Percentiles rank a stretch among this genome's conserved stretches.
Conservation (phyloP, 441 rosid genomes). For the Metrosideros polymorpha region DNA sequence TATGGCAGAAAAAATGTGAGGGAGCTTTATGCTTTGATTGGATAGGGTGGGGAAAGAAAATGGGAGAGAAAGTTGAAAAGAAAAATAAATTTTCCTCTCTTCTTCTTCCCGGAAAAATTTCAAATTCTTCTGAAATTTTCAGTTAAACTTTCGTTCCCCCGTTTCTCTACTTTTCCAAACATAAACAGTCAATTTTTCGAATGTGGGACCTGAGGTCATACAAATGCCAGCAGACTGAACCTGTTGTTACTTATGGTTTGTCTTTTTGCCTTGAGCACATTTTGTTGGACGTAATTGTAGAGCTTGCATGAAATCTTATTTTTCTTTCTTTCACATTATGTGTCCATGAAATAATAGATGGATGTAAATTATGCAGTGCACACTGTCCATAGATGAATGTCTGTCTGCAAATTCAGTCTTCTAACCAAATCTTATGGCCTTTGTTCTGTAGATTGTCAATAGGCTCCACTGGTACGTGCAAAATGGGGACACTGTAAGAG, state of each 20-base stretch:
- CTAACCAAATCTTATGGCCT: neutral
- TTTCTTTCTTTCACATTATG: neutral
- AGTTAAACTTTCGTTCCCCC: neutral
- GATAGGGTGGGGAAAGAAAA: neutral
- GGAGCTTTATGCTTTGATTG: neutral
- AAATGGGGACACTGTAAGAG: conserved; percentile 6
- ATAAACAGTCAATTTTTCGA: neutral
- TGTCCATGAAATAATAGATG: neutral
- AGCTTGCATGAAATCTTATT: neutral
- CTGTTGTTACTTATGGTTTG: neutral
- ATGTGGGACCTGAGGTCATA: neutral
- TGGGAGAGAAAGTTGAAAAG: neutral
- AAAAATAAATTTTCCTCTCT: neutral
- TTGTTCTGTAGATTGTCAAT: conserved; percentile 1
- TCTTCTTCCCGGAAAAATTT: neutral
- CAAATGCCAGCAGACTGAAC: neutral
- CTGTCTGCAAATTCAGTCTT: neutral
- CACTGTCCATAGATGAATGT: neutral
- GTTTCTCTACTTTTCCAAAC: neutral
- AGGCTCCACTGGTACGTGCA: conserved; percentile 6
- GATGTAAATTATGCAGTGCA: neutral
- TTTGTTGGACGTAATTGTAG: neutral
- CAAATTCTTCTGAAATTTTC: neutral
- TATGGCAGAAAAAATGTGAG: neutral
- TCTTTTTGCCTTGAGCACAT: neutral